These are phyloP conservation scores for Kazachstania sp. DNA, from an alignment of 1,139 yeast species.

Conservation along the genomic window DNA sequence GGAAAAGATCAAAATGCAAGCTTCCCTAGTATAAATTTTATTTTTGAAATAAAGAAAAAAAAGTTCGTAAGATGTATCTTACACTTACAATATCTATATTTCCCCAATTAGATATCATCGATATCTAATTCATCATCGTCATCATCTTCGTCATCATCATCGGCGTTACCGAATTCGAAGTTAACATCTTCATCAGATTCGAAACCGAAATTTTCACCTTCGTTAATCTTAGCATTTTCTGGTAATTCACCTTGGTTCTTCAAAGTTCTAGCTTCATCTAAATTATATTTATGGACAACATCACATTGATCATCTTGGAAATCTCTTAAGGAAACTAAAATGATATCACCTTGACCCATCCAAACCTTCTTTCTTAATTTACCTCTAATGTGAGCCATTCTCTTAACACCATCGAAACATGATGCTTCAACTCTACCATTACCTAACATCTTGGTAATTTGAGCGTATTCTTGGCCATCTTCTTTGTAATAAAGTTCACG, in stretches of 20 bases:
- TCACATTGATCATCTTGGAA: slow-evolving; percentile 98
- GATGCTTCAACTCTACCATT: slow-evolving; percentile 93
- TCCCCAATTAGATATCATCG: slow-evolving; percentile 25
- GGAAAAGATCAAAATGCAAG: too few species aligned
- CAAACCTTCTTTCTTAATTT: slow-evolving; percentile 98
- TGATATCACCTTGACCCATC: slow-evolving; percentile 99
- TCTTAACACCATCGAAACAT: slow-evolving; percentile 87
- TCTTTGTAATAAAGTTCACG: slow-evolving; percentile 88
- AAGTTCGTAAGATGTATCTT: neutral
- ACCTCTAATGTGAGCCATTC: slow-evolving; percentile 98
- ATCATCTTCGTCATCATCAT: slow-evolving; percentile 66
- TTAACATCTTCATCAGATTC: slow-evolving; percentile 97
- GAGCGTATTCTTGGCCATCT: slow-evolving; percentile 98
- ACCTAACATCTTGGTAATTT: slow-evolving; percentile 96
- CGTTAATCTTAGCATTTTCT: slow-evolving; percentile 92
- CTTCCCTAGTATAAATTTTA: too few species aligned
- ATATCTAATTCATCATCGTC: slow-evolving; percentile 67
- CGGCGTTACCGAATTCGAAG: slow-evolving; percentile 97
- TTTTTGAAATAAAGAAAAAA: neutral
- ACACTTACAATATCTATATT: neutral
- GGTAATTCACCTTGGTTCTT: slow-evolving; percentile 96
- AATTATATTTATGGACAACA: slow-evolving; percentile 91
- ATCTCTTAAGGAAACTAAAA: slow-evolving; percentile 90
- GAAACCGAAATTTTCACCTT: slow-evolving; percentile 93
- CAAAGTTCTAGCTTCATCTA: slow-evolving; percentile 96